A percentile compares a stretch with the other conserved stretches of the same genome.
Evolutionary conservation across 2,329 filamentous ascomycete species (phyloP).

Genomic region (Rhinocladiella mackenziei): DNA sequence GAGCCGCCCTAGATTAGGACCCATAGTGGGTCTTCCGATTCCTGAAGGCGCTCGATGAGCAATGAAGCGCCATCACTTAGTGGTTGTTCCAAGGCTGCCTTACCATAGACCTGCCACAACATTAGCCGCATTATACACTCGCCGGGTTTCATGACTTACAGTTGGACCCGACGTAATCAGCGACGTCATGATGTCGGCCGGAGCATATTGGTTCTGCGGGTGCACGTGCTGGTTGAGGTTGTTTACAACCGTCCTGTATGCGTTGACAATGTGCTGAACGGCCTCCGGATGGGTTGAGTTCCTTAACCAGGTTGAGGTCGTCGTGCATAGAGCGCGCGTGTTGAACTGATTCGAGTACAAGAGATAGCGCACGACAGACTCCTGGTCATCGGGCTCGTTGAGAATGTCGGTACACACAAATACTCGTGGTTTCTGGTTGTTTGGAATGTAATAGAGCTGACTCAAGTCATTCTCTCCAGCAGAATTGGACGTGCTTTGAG

Average conservation of each 20-base stretch:
- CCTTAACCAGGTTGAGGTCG: slow-evolving; percentile 47
- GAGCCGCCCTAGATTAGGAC: slow-evolving; percentile 53
- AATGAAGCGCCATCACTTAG: slow-evolving; percentile 45
- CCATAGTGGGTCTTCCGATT: slow-evolving; percentile 47
- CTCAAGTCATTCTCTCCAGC: too few species aligned
- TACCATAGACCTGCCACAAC: too few species aligned
- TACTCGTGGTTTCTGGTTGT: slow-evolving; percentile 38
- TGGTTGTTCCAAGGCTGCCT: too few species aligned
- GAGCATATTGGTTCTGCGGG: slow-evolving; percentile 42
- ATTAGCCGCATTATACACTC: too few species aligned
- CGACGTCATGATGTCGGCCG: too few species aligned
- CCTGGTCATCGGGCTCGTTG: slow-evolving; percentile 47
- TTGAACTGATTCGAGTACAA: slow-evolving; percentile 47
- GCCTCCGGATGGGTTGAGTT: slow-evolving; percentile 41
- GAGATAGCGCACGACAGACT: slow-evolving; percentile 45
- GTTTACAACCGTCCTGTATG: slow-evolving; percentile 43
- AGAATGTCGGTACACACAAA: slow-evolving; percentile 46
- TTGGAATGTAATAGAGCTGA: too few species aligned
- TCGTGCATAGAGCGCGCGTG: slow-evolving; percentile 46
- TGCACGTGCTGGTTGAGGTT: slow-evolving; percentile 51
- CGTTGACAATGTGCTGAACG: slow-evolving; percentile 44
- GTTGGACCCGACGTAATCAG: too few species aligned
- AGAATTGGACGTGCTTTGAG: too few species aligned
- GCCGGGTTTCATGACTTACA: too few species aligned
- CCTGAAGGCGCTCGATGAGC: slow-evolving; percentile 42